These are phyloP conservation scores for Filobasidium floriforme DNA, from an alignment of 768 basidiomycete species.

Conservation along the genomic window DNA sequence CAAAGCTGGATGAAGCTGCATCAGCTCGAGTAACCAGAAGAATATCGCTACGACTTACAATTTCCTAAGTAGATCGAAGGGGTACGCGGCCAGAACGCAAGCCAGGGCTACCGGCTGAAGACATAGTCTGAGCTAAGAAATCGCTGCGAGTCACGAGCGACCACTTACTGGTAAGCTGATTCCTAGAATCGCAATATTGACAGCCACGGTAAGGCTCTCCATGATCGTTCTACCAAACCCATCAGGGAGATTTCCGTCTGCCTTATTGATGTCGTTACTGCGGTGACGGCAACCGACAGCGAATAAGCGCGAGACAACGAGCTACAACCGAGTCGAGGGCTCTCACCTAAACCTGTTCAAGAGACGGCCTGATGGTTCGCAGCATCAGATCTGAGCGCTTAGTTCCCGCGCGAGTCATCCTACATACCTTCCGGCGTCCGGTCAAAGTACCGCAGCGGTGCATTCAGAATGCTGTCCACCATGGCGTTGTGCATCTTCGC, in stretches of 20 bases:
- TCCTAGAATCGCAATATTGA: not conserved
- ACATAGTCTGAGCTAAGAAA: not conserved
- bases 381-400: slow-evolving; percentile 4
- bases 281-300: no score
- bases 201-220: not conserved
- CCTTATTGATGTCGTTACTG: slow-evolving; percentile 31
- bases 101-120: not conserved
- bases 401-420: not conserved
- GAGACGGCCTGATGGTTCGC: slow-evolving; percentile 19
- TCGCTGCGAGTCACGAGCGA: not conserved
- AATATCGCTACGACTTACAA: not conserved
- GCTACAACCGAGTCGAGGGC: no score
- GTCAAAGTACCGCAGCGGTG: slow-evolving; percentile 37
- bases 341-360: slow-evolving; percentile 41
- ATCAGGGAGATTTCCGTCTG: slow-evolving; percentile 34
- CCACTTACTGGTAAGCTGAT: not conserved
- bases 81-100: not conserved
- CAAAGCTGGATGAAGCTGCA: not conserved
- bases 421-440: slow-evolving; percentile 29
- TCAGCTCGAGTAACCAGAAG: not conserved
- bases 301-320: no score
- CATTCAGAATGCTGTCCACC: slow-evolving; percentile 16
- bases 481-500: slow-evolving; percentile 11
- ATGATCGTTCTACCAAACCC: slow-evolving; percentile 28
- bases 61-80: not conserved